A percentile compares a stretch with the other conserved stretches of the same genome.
Conservation (phyloP, 129 eudicot species). For the Erigeron canadensis region DNA sequence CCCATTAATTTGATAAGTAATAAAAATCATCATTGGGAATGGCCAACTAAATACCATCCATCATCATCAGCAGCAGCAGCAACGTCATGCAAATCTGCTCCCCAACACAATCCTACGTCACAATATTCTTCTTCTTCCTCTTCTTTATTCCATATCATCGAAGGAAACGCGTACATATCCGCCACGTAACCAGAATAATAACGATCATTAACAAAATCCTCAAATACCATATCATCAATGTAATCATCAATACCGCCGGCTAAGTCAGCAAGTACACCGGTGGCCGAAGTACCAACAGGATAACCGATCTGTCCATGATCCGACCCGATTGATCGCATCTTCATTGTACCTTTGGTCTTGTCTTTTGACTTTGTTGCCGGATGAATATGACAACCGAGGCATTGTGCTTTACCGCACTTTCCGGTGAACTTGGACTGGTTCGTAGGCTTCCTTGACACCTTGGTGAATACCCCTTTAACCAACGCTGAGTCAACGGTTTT, state of each 20-base stretch:
- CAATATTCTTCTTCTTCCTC: neutral
- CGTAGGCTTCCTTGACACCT: conserved; percentile 56
- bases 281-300: neutral
- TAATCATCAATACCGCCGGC: neutral
- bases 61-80: neutral
- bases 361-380: conserved; percentile 63
- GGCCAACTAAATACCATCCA: neutral
- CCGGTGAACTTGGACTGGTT: conserved; percentile 86
- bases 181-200: no score
- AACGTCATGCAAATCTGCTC: neutral
- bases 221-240: neutral
- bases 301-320: neutral
- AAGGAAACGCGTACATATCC: no score
- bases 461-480: conserved; percentile 57
- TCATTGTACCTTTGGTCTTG: conserved; percentile 61
- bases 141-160: no score
- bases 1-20: neutral
- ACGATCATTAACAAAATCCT: no score
- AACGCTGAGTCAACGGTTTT: conserved; percentile 41
- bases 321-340: conserved; percentile 4
- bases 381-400: conserved; percentile 51
- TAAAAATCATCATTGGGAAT: neutral
- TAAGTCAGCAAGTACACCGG: neutral
- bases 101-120: conserved; percentile 2
- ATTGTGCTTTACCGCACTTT: conserved; percentile 44